Base-by-base conservation (phyloP, 2,329 filamentous ascomycete genomes). In the Tricladium varicosporioides region DNA sequence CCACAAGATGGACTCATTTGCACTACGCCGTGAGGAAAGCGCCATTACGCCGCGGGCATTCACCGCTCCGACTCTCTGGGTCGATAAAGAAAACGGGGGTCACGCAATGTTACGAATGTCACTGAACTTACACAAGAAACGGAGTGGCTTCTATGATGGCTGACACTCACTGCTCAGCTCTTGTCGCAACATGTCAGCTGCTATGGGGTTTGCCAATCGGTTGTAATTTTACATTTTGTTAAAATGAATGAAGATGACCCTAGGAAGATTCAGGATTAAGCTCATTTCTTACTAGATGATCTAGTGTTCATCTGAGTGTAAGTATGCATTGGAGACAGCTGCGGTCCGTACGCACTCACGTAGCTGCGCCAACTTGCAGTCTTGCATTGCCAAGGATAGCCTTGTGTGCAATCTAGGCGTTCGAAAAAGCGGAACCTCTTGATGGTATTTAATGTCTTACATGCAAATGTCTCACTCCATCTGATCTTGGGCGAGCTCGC, bases 91-190 rank as follows among this genome's bases (percentile, higher is more conserved):
- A 27, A 27, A 27, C 22, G 22, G 22, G 22, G 22, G 22, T 27
- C 22, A 27, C 7, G 22, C 22, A 27, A 27, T 27, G 22, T 7
- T 27, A 27, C 22, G 22, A 49, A 5, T 13, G 5, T 3, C 22
- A 14, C n/a, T 13, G 18, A 19, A 49, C 47, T 49, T 44, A 32
- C 49, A 44, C 36, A 48, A 58, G 13, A 5, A 22, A 48, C 14
- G 16, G 43, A 16, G 58, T 53, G 58, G 54, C 58, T 54, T 31
- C 31, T 22, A 32, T 14, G 14, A 54, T 54, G 51, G 54, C 58
- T 57, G 50, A 43, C 19, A 33, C 16, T 14, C 48, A 13, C 36
- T 43, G 7, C n/a, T 51, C 50, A 51, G 31, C 40, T 57, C 57
- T 60, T 53, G 55, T 53, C 53, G 22, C 22, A 27, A 27, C 4